A percentile compares a stretch with the other conserved stretches of the same genome.
Evolutionary conservation across 495 filamentous ascomycete genomes (phyloP).

Genomic region (Lichenothelia convexa): DNA sequence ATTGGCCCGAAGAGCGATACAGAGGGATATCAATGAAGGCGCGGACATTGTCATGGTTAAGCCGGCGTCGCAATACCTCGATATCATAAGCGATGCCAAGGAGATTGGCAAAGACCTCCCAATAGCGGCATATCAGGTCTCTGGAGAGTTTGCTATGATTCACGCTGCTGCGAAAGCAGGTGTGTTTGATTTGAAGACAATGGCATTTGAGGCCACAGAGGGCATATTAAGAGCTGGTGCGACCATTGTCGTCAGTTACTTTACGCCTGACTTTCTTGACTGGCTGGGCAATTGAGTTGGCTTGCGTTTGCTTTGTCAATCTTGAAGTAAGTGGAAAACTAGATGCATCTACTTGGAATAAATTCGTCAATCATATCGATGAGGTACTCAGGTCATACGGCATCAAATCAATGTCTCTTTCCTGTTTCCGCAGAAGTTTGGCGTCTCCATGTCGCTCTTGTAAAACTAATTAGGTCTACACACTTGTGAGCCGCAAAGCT

Average conservation of each 20-base stretch:
- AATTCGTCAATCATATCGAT: too few relatives aligned
- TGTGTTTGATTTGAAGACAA: slow-evolving; percentile 89
- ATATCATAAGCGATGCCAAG: slow-evolving; percentile 92
- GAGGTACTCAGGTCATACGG: too few relatives aligned
- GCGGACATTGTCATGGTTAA: slow-evolving; percentile 99
- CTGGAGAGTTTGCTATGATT: slow-evolving; percentile 96
- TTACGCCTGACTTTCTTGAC: slow-evolving; percentile 81
- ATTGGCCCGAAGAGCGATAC: slow-evolving; percentile 81
- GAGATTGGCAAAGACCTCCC: slow-evolving; percentile 80
- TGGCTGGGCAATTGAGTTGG: slow-evolving; percentile 40
- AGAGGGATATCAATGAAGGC: slow-evolving; percentile 76
- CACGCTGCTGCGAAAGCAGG: slow-evolving; percentile 89
- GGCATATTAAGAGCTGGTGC: slow-evolving; percentile 87
- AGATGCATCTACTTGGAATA: too few relatives aligned
- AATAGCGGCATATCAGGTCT: slow-evolving; percentile 89
- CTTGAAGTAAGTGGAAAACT: too few relatives aligned
- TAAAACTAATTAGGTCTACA: too few relatives aligned
- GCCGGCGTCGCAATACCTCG: slow-evolving; percentile 80
- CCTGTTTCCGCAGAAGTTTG: too few relatives aligned
- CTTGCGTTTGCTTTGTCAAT: too few relatives aligned
- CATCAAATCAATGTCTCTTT: too few relatives aligned
- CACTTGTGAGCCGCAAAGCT: too few relatives aligned
- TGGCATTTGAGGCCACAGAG: slow-evolving; percentile 88
- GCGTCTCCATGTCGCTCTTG: too few relatives aligned
- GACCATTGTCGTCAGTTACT: slow-evolving; percentile 82